A percentile compares a stretch with the other conserved stretches of the same genome.
phyloP scores from a whole-genome alignment of 768 basidiomycete genomes.

The Lactifluus volemus region DNA sequence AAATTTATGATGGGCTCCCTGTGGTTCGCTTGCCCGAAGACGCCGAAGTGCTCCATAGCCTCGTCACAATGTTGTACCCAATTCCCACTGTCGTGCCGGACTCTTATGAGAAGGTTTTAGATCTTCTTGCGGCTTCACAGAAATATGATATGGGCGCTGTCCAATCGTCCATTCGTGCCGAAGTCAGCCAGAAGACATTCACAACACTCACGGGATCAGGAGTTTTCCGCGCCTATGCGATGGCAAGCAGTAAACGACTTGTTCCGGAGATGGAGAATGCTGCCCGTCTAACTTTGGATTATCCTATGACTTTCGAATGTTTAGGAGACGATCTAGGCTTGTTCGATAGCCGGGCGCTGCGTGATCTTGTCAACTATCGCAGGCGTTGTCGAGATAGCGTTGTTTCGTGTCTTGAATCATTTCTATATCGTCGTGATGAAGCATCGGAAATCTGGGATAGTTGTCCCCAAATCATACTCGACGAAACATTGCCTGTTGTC shows the following conservation, averaged over 20 bases:
- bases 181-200: neutral
- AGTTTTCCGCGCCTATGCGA: slow-evolving; percentile 14
- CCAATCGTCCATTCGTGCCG: neutral
- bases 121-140: slow-evolving; percentile 12
- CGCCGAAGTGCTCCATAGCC: slow-evolving; percentile 2
- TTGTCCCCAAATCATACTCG: neutral
- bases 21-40: slow-evolving; percentile 9
- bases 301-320: slow-evolving; percentile 2
- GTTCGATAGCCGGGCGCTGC: slow-evolving; percentile 1
- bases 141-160: slow-evolving; percentile 22
- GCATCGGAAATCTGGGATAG: neutral
- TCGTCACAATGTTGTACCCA: slow-evolving; percentile 3
- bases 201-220: neutral
- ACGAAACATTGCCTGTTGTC: neutral
- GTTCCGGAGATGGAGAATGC: neutral
- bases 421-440: neutral
- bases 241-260: slow-evolving; percentile 6
- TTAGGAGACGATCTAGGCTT: neutral
- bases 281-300: neutral
- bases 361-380: neutral
- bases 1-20: slow-evolving; percentile 2
- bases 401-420: neutral
- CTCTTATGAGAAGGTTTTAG: neutral
- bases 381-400: slow-evolving; percentile 1
- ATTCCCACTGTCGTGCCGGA: neutral